phyloP scores from a whole-genome alignment of 495 filamentous ascomycete genomes.

The Bacidia rubella region DNA sequence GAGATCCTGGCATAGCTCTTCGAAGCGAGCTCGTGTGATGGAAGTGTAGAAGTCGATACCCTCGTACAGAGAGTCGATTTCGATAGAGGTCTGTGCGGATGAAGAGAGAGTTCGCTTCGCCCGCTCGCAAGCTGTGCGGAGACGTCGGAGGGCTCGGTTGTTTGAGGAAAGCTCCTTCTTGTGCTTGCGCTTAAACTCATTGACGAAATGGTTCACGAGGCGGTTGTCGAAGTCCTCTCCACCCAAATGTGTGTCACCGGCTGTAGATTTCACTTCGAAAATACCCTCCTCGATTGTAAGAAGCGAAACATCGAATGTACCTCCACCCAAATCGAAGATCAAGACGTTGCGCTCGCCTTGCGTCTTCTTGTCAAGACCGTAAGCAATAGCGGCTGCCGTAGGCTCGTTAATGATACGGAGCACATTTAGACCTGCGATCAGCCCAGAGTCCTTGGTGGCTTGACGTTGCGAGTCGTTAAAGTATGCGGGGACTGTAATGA shows the following conservation, averaged over 20 bases:
- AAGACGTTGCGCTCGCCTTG: slow-evolving; percentile 96
- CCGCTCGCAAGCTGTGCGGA: slow-evolving; percentile 97
- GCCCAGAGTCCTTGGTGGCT: slow-evolving; percentile 96
- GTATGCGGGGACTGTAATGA: slow-evolving; percentile 96
- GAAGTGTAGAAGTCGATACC: slow-evolving; percentile 97
- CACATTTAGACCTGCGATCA: slow-evolving; percentile 93
- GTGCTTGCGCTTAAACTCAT: slow-evolving; percentile 83
- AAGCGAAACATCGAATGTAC: slow-evolving; percentile 99
- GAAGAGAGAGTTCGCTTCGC: slow-evolving; percentile 97
- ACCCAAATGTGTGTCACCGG: slow-evolving; percentile 98
- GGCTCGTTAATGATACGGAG: slow-evolving; percentile 99
- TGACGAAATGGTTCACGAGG: slow-evolving; percentile 89
- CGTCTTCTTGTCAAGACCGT: slow-evolving; percentile 94
- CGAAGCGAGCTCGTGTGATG: slow-evolving; percentile 98
- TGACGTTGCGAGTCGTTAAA: slow-evolving; percentile 99
- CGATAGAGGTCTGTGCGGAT: slow-evolving; percentile 91
- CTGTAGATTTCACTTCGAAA: slow-evolving; percentile 97
- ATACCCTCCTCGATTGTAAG: slow-evolving; percentile 98
- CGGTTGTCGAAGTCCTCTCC: slow-evolving; percentile 99
- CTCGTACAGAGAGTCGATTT: slow-evolving; percentile 97
- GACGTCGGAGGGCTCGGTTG: slow-evolving; percentile 91
- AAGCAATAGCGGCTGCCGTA: slow-evolving; percentile 91
- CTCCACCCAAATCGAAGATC: slow-evolving; percentile 98
- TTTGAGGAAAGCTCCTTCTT: slow-evolving; percentile 76
- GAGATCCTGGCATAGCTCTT: slow-evolving; percentile 94